Evolutionary conservation across 208 protist genomes (phyloP).

Genomic region (Borovskyia barvae): DNA sequence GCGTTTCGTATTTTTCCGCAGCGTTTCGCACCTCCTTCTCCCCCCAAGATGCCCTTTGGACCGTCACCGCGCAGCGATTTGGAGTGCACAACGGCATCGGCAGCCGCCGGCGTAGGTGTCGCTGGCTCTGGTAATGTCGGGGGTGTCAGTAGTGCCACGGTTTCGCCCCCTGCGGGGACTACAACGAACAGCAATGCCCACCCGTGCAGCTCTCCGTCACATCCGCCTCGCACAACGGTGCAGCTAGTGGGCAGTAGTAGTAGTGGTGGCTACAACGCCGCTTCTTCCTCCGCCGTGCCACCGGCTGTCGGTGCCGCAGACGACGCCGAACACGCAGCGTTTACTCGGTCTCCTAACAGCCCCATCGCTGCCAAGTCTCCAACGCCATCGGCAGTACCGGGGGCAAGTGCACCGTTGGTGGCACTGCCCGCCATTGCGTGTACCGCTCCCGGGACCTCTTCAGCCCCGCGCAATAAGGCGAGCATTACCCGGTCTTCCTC

Average conservation of each 20-base stretch:
- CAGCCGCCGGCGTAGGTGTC: constrained; percentile 6
- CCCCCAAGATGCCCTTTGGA: constrained; percentile 22
- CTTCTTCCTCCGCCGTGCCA: no score
- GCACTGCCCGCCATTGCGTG: no score
- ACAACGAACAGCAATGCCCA: background rate
- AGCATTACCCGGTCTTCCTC: no score
- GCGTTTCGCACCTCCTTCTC: no score
- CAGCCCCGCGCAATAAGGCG: no score
- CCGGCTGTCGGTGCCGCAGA: no score
- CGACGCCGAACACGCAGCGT: no score
- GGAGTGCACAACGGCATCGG: constrained; percentile 23
- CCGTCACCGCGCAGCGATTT: constrained; percentile 12
- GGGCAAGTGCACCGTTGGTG: no score
- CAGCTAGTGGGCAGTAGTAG: constrained; percentile 9
- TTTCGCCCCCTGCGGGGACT: background rate
- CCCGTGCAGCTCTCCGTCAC: constrained; percentile 10
- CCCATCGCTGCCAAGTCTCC: no score
- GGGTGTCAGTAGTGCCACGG: constrained; percentile 1
- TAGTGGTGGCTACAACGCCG: background rate
- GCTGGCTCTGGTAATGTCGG: background rate
- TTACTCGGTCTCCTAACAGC: no score
- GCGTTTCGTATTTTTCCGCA: background rate
- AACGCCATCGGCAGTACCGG: no score
- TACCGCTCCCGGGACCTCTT: no score
- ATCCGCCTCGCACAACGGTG: constrained; percentile 13